Conservation (phyloP, 441 rosid genomes). For the Raphanus hybrid region DNA sequence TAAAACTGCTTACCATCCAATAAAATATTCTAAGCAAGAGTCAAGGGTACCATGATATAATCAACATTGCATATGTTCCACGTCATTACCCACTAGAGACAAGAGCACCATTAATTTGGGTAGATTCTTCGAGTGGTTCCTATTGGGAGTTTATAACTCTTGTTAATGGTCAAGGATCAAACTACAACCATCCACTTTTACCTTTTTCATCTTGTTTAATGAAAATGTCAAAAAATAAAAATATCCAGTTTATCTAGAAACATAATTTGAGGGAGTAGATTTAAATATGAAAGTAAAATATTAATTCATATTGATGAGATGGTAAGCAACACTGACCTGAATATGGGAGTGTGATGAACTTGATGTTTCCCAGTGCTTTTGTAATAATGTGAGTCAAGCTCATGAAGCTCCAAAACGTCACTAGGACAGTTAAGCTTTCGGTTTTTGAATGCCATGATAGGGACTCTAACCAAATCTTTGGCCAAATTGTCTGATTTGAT, state of each 20-base stretch:
- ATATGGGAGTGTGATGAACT: conserved; percentile 62
- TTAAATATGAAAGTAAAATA: not conserved
- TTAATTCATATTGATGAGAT: conserved; percentile 2
- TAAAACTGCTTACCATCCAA: conserved; percentile 16
- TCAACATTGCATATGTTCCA: conserved; percentile 16
- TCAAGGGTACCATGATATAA: not conserved
- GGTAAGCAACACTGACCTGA: conserved; percentile 53
- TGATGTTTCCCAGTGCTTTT: conserved; percentile 61
- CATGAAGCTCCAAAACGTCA: conserved; percentile 59
- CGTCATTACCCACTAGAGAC: conserved; percentile 25
- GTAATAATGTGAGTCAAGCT: conserved; percentile 60
- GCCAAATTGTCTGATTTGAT: conserved; percentile 67
- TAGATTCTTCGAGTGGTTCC: conserved; percentile 8
- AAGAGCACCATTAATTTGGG: conserved; percentile 8
- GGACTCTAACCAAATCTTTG: conserved; percentile 61
- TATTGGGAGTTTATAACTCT: not conserved
- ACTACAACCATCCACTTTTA: not conserved
- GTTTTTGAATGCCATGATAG: conserved; percentile 58
- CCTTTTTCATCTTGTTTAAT: not conserved
- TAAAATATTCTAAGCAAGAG: conserved; percentile 27
- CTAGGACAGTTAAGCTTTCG: conserved; percentile 60
- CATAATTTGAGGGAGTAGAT: not conserved
- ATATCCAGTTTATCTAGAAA: not conserved
- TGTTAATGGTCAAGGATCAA: conserved; percentile 9
- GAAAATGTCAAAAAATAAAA: not conserved